Conservation (phyloP, 1,284 basidiomycete genomes). For the Leucoagaricus sp. region DNA sequence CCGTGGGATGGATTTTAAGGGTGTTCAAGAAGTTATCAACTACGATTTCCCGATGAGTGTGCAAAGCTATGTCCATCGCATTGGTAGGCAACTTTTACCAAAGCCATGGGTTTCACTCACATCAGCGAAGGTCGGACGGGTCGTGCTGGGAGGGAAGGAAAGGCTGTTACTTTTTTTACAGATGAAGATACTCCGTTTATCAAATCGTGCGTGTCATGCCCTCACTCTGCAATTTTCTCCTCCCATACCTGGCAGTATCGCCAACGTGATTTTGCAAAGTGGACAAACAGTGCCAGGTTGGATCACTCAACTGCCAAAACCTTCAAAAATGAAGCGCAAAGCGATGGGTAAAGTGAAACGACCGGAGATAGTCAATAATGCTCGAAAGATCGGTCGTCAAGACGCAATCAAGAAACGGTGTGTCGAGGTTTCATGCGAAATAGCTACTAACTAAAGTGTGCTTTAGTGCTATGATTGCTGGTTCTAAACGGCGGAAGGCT, state of each 20-base stretch:
- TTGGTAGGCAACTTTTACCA: constrained; percentile 52
- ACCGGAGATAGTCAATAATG: constrained; percentile 72
- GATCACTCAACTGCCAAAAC: constrained; percentile 86
- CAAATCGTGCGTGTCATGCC: constrained; percentile 67
- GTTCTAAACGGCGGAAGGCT: constrained; percentile 61
- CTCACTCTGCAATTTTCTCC: constrained; percentile 6
- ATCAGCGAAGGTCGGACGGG: constrained; percentile 78
- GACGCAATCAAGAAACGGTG: constrained; percentile 78
- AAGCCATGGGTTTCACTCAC: not conserved
- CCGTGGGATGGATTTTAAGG: constrained; percentile 97
- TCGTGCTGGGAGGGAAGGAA: constrained; percentile 88
- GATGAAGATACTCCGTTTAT: constrained; percentile 91
- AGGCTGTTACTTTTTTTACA: constrained; percentile 95
- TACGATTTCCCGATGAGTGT: constrained; percentile 95
- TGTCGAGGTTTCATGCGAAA: constrained; percentile 17
- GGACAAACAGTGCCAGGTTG: constrained; percentile 90
- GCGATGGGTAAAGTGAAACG: constrained; percentile 86
- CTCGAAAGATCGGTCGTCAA: constrained; percentile 69
- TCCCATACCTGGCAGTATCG: constrained; percentile 60
- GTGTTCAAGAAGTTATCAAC: constrained; percentile 93
- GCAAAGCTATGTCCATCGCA: constrained; percentile 94
- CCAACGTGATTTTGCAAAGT: constrained; percentile 91
- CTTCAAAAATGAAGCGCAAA: constrained; percentile 85
- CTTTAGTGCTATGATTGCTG: constrained; percentile 71
- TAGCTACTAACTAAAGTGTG: constrained; percentile 12